phyloP scores from a whole-genome alignment of 2,329 filamentous ascomycete species.

The Fusarium pseudoanthophilum region DNA sequence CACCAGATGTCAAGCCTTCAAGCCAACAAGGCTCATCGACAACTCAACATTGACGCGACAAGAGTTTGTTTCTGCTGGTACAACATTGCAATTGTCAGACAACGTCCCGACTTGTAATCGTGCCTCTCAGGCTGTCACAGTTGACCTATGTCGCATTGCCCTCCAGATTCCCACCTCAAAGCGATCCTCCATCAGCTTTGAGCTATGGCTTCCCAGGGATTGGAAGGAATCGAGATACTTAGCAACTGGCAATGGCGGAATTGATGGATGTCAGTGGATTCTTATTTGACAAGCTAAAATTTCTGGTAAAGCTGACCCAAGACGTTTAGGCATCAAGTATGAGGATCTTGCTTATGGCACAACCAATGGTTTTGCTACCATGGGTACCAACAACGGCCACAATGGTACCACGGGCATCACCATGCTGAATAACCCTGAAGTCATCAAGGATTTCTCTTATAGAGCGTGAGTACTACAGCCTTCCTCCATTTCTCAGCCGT shows the following conservation, averaged over 20 bases:
- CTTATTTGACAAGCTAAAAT: too few relatives aligned
- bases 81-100: neutral
- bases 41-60: conserved; percentile 24
- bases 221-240: conserved; percentile 57
- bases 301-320: too few relatives aligned
- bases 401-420: conserved; percentile 50
- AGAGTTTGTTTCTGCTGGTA: conserved; percentile 5
- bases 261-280: conserved; percentile 60
- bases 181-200: conserved; percentile 47
- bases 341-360: conserved; percentile 51
- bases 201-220: conserved; percentile 58
- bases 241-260: conserved; percentile 60
- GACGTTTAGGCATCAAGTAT: conserved; percentile 53
- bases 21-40: neutral
- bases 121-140: conserved; percentile 1
- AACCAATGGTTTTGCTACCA: conserved; percentile 55
- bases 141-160: conserved; percentile 13
- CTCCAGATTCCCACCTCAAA: conserved; percentile 20
- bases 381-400: conserved; percentile 62
- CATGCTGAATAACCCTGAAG: conserved; percentile 50
- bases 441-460: conserved; percentile 52
- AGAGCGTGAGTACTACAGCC: conserved; percentile 8
- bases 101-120: conserved; percentile 24
- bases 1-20: neutral
- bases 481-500: fast-evolving